These are phyloP conservation scores for Eragrostis tef DNA, from an alignment of 202 grass and related monocot genomes.

Conservation along the genomic window DNA sequence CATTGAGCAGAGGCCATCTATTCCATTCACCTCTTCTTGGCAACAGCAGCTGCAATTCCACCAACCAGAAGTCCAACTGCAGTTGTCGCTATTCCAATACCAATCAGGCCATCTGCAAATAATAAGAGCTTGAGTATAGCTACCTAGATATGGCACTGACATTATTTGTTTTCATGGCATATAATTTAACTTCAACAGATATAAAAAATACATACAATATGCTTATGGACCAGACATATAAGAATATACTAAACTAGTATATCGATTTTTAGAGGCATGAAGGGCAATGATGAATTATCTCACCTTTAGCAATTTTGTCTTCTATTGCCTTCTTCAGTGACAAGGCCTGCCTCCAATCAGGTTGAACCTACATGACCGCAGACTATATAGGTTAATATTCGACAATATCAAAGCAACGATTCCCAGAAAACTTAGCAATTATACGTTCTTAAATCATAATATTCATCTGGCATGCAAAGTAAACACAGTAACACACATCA, in stretches of 20 bases:
- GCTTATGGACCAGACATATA: background rate
- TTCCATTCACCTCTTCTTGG: slow-evolving; percentile 66
- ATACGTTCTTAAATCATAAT: background rate
- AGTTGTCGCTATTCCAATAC: slow-evolving; percentile 83
- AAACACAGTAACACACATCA: slow-evolving; percentile 1
- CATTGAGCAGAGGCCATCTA: background rate
- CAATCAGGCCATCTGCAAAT: slow-evolving; percentile 80
- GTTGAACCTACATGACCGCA: slow-evolving; percentile 70
- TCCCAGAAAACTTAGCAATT: background rate
- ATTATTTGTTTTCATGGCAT: background rate
- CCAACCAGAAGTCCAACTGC: slow-evolving; percentile 72
- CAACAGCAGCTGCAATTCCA: slow-evolving; percentile 74
- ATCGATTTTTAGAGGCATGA: background rate
- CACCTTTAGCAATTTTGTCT: slow-evolving; percentile 97
- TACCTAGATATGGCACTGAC: background rate
- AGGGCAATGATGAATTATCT: slow-evolving; percentile 5
- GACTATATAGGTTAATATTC: slow-evolving; percentile 11
- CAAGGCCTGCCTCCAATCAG: slow-evolving; percentile 88
- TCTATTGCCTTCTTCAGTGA: slow-evolving; percentile 83
- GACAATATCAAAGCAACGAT: background rate
- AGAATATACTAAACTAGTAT: background rate
- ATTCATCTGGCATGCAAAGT: background rate
- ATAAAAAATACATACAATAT: background rate
- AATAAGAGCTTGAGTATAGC: background rate
- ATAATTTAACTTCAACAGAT: background rate